Evolutionary conservation across 2,329 filamentous ascomycete species (phyloP).

Genomic region (Coniochaeta sp.): DNA sequence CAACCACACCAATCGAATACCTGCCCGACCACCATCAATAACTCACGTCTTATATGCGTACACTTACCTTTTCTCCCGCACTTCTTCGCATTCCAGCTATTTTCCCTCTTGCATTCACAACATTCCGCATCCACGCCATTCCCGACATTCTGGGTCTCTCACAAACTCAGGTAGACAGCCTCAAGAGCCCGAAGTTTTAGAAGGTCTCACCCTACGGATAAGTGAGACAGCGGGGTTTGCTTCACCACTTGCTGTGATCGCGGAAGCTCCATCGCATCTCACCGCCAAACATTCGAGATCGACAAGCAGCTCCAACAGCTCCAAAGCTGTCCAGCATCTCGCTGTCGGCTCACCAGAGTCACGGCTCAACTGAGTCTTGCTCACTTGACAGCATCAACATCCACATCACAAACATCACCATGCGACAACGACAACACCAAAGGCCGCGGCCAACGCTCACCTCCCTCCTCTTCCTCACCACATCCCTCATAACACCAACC

Average conservation of each 20-base stretch:
- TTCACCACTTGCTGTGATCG: no score
- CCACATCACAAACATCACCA: constrained; percentile 10
- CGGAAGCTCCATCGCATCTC: background rate
- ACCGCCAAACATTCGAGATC: constrained; percentile 1
- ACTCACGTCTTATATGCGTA: background rate
- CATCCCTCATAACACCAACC: background rate
- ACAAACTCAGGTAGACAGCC: background rate
- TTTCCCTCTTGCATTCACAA: background rate
- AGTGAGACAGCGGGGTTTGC: background rate
- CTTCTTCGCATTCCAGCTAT: constrained; percentile 4
- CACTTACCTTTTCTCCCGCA: constrained; percentile 6
- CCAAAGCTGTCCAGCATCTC: background rate
- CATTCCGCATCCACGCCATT: background rate
- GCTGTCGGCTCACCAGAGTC: constrained; percentile 1
- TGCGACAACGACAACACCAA: constrained; percentile 24
- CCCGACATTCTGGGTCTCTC: background rate
- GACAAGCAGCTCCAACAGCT: background rate
- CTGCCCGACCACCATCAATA: constrained; percentile 15
- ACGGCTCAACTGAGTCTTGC: background rate
- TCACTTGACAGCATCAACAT: no score
- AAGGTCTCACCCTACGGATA: background rate
- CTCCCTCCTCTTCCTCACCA: constrained; percentile 26
- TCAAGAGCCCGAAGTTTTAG: background rate
- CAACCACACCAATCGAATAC: constrained; percentile 7
- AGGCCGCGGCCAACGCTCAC: constrained; percentile 16